Percentiles rank a stretch among this genome's conserved stretches.
These are phyloP conservation scores for Russula virescens DNA, from an alignment of 768 basidiomycete genomes.

Conservation along the genomic window DNA sequence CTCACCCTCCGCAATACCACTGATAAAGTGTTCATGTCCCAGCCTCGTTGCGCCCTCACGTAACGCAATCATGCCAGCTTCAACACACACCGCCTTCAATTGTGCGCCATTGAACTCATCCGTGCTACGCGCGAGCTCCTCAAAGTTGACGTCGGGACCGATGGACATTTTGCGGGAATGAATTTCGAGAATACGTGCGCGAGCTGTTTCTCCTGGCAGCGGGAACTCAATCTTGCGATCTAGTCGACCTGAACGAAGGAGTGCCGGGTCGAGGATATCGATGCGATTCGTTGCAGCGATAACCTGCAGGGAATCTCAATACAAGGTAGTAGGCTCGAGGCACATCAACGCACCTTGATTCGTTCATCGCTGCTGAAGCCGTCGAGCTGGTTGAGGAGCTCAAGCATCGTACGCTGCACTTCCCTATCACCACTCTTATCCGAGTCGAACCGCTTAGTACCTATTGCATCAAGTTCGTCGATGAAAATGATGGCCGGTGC, in stretches of 20 bases:
- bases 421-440: slow-evolving; percentile 99
- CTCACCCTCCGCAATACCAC: slow-evolving; percentile 82
- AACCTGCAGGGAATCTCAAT: slow-evolving; percentile 50
- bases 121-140: slow-evolving; percentile 92
- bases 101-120: slow-evolving; percentile 99
- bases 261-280: slow-evolving; percentile 95
- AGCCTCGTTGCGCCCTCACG: slow-evolving; percentile 87
- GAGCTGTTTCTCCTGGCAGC: slow-evolving; percentile 91
- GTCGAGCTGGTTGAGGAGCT: slow-evolving; percentile 95
- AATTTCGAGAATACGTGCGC: slow-evolving; percentile 93
- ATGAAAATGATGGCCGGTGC: slow-evolving; percentile 99
- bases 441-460: slow-evolving; percentile 96
- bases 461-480: slow-evolving; percentile 97
- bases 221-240: slow-evolving; percentile 99
- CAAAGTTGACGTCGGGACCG: slow-evolving; percentile 86
- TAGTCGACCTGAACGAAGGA: slow-evolving; percentile 95
- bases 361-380: slow-evolving; percentile 96
- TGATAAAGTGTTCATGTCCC: slow-evolving; percentile 93
- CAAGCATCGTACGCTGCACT: slow-evolving; percentile 99
- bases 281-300: slow-evolving; percentile 99
- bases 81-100: slow-evolving; percentile 96
- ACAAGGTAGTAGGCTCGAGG: not conserved
- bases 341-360: slow-evolving; percentile 68
- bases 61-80: slow-evolving; percentile 98
- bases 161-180: slow-evolving; percentile 96